Percentiles rank a stretch among this genome's conserved stretches.
Evolutionary conservation across 2,329 filamentous ascomycete species (phyloP).

Genomic region (Colletotrichum gloeosporioides): DNA sequence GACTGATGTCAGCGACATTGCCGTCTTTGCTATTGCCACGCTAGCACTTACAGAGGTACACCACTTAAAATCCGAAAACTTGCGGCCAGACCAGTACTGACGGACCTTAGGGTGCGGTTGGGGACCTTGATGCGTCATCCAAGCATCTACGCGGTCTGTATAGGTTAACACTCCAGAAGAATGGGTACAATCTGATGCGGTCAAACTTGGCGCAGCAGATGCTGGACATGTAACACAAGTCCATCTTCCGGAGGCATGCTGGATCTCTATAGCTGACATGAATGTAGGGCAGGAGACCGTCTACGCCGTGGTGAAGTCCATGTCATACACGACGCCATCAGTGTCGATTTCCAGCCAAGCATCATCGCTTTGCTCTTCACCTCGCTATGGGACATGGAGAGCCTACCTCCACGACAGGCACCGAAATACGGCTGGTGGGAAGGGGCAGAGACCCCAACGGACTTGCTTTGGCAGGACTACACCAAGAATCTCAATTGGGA

Average conservation of each 20-base stretch:
- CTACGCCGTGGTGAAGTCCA: conserved; percentile 45
- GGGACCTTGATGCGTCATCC: conserved; percentile 47
- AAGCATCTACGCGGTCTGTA: conserved; percentile 46
- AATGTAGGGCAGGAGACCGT: conserved; percentile 42
- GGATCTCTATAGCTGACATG: not conserved
- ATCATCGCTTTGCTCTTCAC: conserved; percentile 50
- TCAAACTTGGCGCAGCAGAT: conserved; percentile 46
- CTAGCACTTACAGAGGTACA: conserved; percentile 51
- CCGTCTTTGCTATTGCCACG: conserved; percentile 48
- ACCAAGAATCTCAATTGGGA: conserved; percentile 42
- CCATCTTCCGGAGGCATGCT: not conserved
- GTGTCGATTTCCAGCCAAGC: conserved; percentile 46
- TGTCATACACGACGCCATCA: conserved; percentile 27
- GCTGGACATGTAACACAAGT: conserved; percentile 41
- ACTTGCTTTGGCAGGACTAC: conserved; percentile 40
- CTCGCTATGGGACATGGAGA: conserved; percentile 45
- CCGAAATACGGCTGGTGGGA: conserved; percentile 42
- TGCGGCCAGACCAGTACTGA: not conserved
- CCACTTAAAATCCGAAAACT: not conserved
- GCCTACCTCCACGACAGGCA: conserved; percentile 37
- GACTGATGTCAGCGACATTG: conserved; percentile 43
- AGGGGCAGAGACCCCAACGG: conserved; percentile 38
- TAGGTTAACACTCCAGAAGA: conserved; percentile 29
- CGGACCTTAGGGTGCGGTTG: conserved; percentile 42
- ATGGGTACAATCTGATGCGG: conserved; percentile 29